A percentile compares a stretch with the other conserved stretches of the same genome.
These are phyloP conservation scores for Hanseniaspora lindneri DNA, from an alignment of 805 yeast species.

Conservation along the genomic window DNA sequence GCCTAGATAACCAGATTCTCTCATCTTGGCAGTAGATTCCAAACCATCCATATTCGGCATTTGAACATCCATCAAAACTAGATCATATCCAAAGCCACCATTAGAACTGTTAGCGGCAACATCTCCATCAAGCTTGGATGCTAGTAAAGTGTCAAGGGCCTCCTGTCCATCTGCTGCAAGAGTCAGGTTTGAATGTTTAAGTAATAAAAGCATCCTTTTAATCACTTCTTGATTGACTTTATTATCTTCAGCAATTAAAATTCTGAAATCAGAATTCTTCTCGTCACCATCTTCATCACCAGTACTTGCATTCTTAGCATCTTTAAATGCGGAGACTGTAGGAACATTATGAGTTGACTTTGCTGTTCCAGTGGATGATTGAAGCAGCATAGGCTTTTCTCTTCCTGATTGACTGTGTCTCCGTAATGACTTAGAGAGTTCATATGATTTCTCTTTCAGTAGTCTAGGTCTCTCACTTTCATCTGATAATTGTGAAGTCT, in stretches of 20 bases:
- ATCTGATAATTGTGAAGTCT: not conserved
- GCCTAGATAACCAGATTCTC: constrained; percentile 48
- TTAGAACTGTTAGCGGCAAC: constrained; percentile 21
- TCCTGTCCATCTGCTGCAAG: constrained; percentile 87
- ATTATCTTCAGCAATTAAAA: constrained; percentile 90
- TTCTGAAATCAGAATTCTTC: constrained; percentile 24
- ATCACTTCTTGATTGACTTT: constrained; percentile 89
- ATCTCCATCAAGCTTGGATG: constrained; percentile 29
- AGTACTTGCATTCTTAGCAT: constrained; percentile 32
- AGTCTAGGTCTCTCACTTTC: not conserved
- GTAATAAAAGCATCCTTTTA: constrained; percentile 72
- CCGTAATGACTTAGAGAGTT: constrained; percentile 1
- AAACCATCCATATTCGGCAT: constrained; percentile 93
- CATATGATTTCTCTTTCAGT: constrained; percentile 6
- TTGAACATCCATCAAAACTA: constrained; percentile 93
- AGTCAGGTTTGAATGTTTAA: constrained; percentile 59
- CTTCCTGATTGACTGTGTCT: constrained; percentile 16
- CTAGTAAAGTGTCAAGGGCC: constrained; percentile 54
- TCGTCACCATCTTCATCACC: constrained; percentile 24
- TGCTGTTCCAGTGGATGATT: constrained; percentile 32
- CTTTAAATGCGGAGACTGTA: constrained; percentile 4
- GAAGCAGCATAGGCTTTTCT: constrained; percentile 20
- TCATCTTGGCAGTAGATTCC: constrained; percentile 62
- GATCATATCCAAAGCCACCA: constrained; percentile 39
- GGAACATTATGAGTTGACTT: constrained; percentile 22